Percentiles rank a stretch among this genome's conserved stretches.
Evolutionary conservation across 495 filamentous ascomycete genomes (phyloP).

Genomic region (Hypoxylon crocopeplum): DNA sequence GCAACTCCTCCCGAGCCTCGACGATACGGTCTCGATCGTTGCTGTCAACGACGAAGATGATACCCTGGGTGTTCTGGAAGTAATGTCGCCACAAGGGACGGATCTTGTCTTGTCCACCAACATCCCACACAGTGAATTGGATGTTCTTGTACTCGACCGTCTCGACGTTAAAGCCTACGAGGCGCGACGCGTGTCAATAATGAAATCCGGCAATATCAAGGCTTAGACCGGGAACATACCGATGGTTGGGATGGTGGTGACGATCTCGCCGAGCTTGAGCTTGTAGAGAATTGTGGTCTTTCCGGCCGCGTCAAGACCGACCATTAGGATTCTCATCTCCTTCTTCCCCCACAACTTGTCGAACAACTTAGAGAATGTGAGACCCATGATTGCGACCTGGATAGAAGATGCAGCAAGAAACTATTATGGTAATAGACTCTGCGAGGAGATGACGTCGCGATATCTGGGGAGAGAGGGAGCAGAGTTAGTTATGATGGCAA

Average conservation of each 20-base stretch:
- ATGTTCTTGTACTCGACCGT: constrained; percentile 99
- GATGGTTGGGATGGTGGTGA: constrained; percentile 99
- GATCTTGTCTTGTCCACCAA: constrained; percentile 99
- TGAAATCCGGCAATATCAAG: constrained; percentile 3
- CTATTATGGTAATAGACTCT: too few relatives aligned
- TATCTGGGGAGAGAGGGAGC: constrained; percentile 18
- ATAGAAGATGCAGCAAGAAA: constrained; percentile 27
- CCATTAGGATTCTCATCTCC: constrained; percentile 99
- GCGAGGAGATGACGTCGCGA: constrained; percentile 26
- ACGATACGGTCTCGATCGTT: constrained; percentile 99
- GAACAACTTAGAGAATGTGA: constrained; percentile 91
- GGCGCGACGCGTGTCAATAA: constrained; percentile 40
- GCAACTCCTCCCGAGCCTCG: constrained; percentile 98
- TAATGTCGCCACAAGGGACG: constrained; percentile 99
- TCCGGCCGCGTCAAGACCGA: constrained; percentile 97
- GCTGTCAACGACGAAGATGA: constrained; percentile 99
- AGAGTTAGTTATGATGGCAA: constrained; percentile 30
- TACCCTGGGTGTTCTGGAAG: constrained; percentile 99
- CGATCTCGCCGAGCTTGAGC: constrained; percentile 99
- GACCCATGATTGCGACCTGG: constrained; percentile 80
- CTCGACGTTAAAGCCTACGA: constrained; percentile 97
- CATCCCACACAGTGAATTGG: constrained; percentile 99
- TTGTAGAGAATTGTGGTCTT: constrained; percentile 99
- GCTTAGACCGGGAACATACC: constrained; percentile 67
- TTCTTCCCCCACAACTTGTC: constrained; percentile 97